Evolutionary conservation across 306 rosid species (phyloP).

Genomic region (Leucaena leucocephala): DNA sequence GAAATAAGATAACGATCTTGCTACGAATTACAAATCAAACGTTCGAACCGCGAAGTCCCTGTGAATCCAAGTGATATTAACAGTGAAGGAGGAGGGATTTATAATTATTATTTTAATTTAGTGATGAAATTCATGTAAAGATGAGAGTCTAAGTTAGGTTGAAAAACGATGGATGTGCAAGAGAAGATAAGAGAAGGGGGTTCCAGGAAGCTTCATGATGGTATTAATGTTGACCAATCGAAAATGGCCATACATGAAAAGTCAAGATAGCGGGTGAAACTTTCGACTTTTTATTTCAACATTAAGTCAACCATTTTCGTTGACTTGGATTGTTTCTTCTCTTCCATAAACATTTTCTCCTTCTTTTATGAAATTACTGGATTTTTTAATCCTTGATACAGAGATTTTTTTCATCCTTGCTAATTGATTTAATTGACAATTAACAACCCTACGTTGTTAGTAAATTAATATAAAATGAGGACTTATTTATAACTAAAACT

Average conservation of each 20-base stretch:
- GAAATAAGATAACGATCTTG: neutral
- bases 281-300: neutral
- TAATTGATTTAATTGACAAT: no score
- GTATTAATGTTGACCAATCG: no score
- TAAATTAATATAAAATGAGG: no score
- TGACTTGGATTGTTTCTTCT: neutral
- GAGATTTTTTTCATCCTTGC: no score
- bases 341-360: neutral
- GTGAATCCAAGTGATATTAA: neutral
- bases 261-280: neutral
- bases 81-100: neutral
- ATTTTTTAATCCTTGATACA: no score
- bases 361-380: no score
- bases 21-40: neutral
- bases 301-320: neutral
- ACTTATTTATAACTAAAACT: no score
- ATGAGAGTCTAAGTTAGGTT: neutral
- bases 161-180: neutral
- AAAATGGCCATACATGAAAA: neutral
- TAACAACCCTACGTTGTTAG: no score
- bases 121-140: neutral
- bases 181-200: neutral
- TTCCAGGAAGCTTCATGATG: neutral
- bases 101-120: no score
- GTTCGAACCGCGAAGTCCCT: neutral